These are phyloP conservation scores for Teunomyces gatunensis DNA, from an alignment of 805 yeast genomes.

Conservation along the genomic window DNA sequence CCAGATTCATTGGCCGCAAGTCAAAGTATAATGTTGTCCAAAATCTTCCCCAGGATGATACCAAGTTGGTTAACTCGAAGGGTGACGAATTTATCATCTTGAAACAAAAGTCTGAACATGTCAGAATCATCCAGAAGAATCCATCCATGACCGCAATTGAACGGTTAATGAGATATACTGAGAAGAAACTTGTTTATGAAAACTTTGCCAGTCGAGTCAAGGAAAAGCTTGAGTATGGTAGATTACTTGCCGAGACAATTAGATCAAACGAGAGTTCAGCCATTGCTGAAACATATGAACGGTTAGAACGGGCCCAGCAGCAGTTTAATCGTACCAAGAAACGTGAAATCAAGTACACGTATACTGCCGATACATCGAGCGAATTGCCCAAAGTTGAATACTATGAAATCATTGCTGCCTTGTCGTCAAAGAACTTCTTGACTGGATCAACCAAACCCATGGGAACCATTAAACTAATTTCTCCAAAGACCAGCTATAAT, in stretches of 20 bases:
- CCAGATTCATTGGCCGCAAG: slow-evolving; percentile 39
- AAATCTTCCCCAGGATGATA: slow-evolving; percentile 10
- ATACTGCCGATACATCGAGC: slow-evolving; percentile 10
- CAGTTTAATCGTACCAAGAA: slow-evolving; percentile 12
- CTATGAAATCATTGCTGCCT: slow-evolving; percentile 5
- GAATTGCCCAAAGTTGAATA: slow-evolving; percentile 4
- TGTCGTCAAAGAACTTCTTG: slow-evolving; percentile 13
- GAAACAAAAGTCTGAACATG: slow-evolving; percentile 23
- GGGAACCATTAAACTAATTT: slow-evolving; percentile 7
- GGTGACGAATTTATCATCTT: slow-evolving; percentile 42
- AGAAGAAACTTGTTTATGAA: slow-evolving; percentile 19
- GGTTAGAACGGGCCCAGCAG: slow-evolving; percentile 12
- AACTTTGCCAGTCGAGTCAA: slow-evolving; percentile 25
- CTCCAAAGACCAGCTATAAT: slow-evolving; percentile 6
- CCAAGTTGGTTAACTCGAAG: slow-evolving; percentile 27
- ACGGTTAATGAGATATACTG: slow-evolving; percentile 13
- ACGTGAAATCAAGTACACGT: slow-evolving; percentile 16
- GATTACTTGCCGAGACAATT: slow-evolving; percentile 15
- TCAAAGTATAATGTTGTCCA: slow-evolving; percentile 27
- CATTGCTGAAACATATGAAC: slow-evolving; percentile 9
- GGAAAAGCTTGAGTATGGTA: slow-evolving; percentile 27
- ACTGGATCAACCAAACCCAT: slow-evolving; percentile 9
- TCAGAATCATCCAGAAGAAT: slow-evolving; percentile 28
- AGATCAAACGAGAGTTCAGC: neutral
- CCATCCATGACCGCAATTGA: slow-evolving; percentile 14